A percentile compares a stretch with the other conserved stretches of the same genome.
phyloP scores from a whole-genome alignment of 345 rosid species.

The Laguncularia racemosa region DNA sequence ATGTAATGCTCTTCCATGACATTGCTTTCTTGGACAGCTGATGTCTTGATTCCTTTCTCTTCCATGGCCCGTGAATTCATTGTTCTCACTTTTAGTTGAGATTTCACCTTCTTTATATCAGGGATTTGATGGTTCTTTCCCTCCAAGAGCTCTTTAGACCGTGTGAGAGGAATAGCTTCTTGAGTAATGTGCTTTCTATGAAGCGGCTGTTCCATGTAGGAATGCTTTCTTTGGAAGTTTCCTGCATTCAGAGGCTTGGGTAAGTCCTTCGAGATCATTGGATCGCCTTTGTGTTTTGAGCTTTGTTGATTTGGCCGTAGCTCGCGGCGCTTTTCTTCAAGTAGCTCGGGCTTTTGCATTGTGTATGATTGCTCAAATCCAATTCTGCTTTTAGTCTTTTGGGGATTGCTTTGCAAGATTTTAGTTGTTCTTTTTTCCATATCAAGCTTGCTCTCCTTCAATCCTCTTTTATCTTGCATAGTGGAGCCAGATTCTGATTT shows the following conservation, averaged over 20 bases:
- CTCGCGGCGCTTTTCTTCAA: slow-evolving; percentile 15
- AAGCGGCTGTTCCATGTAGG: slow-evolving; percentile 21
- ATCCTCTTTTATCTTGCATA: slow-evolving; percentile 18
- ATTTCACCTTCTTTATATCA: slow-evolving; percentile 12
- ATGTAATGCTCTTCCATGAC: slow-evolving; percentile 17
- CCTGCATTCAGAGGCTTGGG: slow-evolving; percentile 15
- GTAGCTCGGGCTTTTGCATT: slow-evolving; percentile 19
- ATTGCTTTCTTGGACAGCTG: slow-evolving; percentile 18
- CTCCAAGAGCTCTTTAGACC: slow-evolving; percentile 14
- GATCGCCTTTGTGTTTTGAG: slow-evolving; percentile 27
- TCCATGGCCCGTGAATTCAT: slow-evolving; percentile 7
- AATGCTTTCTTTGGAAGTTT: slow-evolving; percentile 25
- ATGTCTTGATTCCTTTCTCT: slow-evolving; percentile 21
- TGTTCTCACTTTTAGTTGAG: slow-evolving; percentile 18
- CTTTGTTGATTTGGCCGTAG: slow-evolving; percentile 21
- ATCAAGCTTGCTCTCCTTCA: slow-evolving; percentile 15
- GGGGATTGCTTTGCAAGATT: slow-evolving; percentile 20
- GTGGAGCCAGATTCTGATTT: slow-evolving; percentile 19
- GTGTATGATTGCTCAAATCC: slow-evolving; percentile 17
- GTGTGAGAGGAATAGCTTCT: slow-evolving; percentile 16
- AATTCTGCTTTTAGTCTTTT: slow-evolving; percentile 15
- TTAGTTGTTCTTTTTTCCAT: slow-evolving; percentile 21
- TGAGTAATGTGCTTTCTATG: slow-evolving; percentile 23
- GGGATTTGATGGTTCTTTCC: slow-evolving; percentile 14
- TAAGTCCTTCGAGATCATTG: slow-evolving; percentile 11